phyloP scores from a whole-genome alignment of 768 basidiomycete species.

The Lanmaoa pseudosensibilis region DNA sequence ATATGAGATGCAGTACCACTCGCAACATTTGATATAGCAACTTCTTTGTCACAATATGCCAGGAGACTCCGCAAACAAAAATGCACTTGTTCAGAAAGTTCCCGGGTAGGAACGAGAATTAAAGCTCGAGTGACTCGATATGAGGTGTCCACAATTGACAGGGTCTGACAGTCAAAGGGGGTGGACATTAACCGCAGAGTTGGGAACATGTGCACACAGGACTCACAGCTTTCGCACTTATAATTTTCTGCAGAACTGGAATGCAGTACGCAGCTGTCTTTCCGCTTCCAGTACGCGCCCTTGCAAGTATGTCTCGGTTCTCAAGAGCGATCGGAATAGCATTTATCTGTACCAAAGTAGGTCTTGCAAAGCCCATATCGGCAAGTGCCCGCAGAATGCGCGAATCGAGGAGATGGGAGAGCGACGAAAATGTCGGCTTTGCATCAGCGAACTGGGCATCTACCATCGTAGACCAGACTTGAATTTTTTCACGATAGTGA shows the following conservation, averaged over 20 bases:
- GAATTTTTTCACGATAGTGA: background rate
- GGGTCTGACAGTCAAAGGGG: slow-evolving; percentile 24
- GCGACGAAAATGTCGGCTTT: slow-evolving; percentile 52
- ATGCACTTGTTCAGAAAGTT: slow-evolving; percentile 89
- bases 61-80: slow-evolving; percentile 63
- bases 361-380: slow-evolving; percentile 84
- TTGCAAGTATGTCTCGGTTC: slow-evolving; percentile 86
- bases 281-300: slow-evolving; percentile 93
- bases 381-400: slow-evolving; percentile 88
- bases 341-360: slow-evolving; percentile 89
- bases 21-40: slow-evolving; percentile 74
- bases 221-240: slow-evolving; percentile 77
- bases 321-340: slow-evolving; percentile 92
- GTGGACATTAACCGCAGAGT: background rate
- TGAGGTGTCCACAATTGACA: slow-evolving; percentile 39
- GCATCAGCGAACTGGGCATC: slow-evolving; percentile 48
- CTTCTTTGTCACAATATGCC: slow-evolving; percentile 76
- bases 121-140: slow-evolving; percentile 68
- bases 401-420: slow-evolving; percentile 79
- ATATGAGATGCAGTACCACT: slow-evolving; percentile 68
- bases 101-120: slow-evolving; percentile 87
- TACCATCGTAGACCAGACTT: slow-evolving; percentile 35
- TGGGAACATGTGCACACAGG: background rate
- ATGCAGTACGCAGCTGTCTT: slow-evolving; percentile 97
- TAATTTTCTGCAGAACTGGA: slow-evolving; percentile 85